phyloP scores from a whole-genome alignment of 2,329 filamentous ascomycete genomes.

The Arthrobotrys iridis region DNA sequence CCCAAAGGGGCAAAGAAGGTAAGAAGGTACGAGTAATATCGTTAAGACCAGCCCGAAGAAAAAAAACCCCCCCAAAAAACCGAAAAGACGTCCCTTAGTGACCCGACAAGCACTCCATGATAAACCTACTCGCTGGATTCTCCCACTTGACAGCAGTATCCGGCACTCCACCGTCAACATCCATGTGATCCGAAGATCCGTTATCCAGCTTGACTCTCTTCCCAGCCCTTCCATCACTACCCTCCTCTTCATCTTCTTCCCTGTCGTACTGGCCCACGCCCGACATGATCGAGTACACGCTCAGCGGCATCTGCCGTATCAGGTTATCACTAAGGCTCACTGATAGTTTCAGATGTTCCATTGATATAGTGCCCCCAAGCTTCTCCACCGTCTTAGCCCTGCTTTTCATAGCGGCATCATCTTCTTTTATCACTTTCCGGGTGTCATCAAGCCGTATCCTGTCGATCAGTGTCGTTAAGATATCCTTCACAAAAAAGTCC shows the following conservation, averaged over 20 bases:
- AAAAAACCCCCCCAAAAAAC: not conserved
- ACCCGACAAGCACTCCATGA: slow-evolving; percentile 52
- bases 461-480: slow-evolving; percentile 71
- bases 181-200: slow-evolving; percentile 36
- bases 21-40: too few relatives aligned
- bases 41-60: too few relatives aligned
- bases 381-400: slow-evolving; percentile 41
- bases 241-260: slow-evolving; percentile 40
- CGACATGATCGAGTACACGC: slow-evolving; percentile 45
- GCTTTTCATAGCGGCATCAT: slow-evolving; percentile 31
- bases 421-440: slow-evolving; percentile 32
- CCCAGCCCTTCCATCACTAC: slow-evolving; percentile 20
- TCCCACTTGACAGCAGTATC: slow-evolving; percentile 51
- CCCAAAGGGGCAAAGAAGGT: not conserved
- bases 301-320: slow-evolving; percentile 54
- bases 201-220: slow-evolving; percentile 41
- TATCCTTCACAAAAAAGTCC: slow-evolving; percentile 74
- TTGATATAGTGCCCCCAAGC: slow-evolving; percentile 51
- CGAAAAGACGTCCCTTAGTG: slow-evolving; percentile 19
- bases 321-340: slow-evolving; percentile 50
- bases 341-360: slow-evolving; percentile 46
- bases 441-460: slow-evolving; percentile 71
- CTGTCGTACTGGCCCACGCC: slow-evolving; percentile 33
- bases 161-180: slow-evolving; percentile 40
- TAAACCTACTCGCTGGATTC: slow-evolving; percentile 47